A percentile compares a stretch with the other conserved stretches of the same genome.
These are phyloP conservation scores for Dimargaris cristalligena DNA, from an alignment of 192 early-diverging fungal genomes.

Conservation along the genomic window DNA sequence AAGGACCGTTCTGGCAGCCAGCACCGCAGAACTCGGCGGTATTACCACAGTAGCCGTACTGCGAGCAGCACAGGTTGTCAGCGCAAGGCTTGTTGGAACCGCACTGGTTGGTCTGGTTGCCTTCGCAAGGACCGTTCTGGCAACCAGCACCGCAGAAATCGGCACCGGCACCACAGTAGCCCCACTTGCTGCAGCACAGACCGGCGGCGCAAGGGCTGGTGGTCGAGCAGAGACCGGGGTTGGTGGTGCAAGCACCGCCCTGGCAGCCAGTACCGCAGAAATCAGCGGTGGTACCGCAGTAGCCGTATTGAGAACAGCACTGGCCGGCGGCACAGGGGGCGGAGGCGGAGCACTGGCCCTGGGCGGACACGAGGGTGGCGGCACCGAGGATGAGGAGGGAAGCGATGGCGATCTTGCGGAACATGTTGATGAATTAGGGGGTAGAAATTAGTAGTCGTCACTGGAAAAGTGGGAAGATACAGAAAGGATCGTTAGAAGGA, in stretches of 20 bases:
- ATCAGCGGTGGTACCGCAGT: conserved; percentile 1
- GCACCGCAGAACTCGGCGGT: not conserved
- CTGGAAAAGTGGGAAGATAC: too few relatives aligned
- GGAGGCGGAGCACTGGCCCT: not conserved
- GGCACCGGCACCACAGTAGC: not conserved
- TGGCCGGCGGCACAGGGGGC: not conserved
- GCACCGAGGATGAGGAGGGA: too few relatives aligned
- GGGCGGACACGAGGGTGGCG: not conserved
- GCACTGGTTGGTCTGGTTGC: not conserved
- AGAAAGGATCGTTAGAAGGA: too few relatives aligned
- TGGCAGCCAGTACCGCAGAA: conserved; percentile 1
- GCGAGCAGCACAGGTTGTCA: not conserved
- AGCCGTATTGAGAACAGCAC: not conserved
- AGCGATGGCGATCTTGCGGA: too few relatives aligned
- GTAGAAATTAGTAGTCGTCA: too few relatives aligned
- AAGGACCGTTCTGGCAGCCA: not conserved
- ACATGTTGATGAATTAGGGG: too few relatives aligned
- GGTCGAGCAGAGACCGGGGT: not conserved
- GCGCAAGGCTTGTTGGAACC: not conserved
- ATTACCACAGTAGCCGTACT: conserved; percentile 7
- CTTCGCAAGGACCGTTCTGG: not conserved
- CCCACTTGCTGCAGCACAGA: not conserved
- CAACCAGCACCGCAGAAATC: not conserved
- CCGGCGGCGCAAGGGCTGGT: not conserved
- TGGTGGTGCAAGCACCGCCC: not conserved